Percentiles rank a stretch among this genome's conserved stretches.
phyloP scores from a whole-genome alignment of 371 early-diverging fungal genomes.

The Rhizopus stolonifer region DNA sequence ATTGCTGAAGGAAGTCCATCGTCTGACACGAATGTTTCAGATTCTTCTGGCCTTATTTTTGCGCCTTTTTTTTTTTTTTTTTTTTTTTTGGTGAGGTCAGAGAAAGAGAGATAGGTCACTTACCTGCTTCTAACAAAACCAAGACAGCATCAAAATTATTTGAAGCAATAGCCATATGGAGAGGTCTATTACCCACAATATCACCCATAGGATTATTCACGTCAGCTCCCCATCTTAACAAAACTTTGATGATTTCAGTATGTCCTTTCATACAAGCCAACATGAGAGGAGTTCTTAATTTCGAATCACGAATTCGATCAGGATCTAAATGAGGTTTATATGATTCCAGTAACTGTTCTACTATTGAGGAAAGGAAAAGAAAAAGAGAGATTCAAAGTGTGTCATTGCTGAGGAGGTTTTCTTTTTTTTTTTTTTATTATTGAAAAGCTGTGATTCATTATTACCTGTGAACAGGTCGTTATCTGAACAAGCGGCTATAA shows the following conservation, averaged over 20 bases:
- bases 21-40: too few species aligned
- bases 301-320: constrained; percentile 46
- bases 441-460: not conserved
- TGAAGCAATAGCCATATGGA: constrained; percentile 47
- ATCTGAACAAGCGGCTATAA: constrained; percentile 42
- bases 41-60: not conserved
- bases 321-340: constrained; percentile 34
- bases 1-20: not conserved
- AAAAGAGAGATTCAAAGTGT: too few species aligned
- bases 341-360: constrained; percentile 21
- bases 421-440: not conserved
- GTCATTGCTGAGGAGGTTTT: constrained; percentile 2
- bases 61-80: not conserved
- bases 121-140: constrained; percentile 42
- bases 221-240: constrained; percentile 42
- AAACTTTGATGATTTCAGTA: constrained; percentile 32
- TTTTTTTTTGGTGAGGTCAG: not conserved
- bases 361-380: too few species aligned
- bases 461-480: constrained; percentile 43
- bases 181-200: constrained; percentile 47
- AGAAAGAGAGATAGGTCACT: not conserved
- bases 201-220: constrained; percentile 50
- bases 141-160: constrained; percentile 47
- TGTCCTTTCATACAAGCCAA: constrained; percentile 51
- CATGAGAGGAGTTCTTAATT: constrained; percentile 44